Evolutionary conservation across 768 basidiomycete genomes (phyloP).

Genomic region (Boletus vermiculosoides): DNA sequence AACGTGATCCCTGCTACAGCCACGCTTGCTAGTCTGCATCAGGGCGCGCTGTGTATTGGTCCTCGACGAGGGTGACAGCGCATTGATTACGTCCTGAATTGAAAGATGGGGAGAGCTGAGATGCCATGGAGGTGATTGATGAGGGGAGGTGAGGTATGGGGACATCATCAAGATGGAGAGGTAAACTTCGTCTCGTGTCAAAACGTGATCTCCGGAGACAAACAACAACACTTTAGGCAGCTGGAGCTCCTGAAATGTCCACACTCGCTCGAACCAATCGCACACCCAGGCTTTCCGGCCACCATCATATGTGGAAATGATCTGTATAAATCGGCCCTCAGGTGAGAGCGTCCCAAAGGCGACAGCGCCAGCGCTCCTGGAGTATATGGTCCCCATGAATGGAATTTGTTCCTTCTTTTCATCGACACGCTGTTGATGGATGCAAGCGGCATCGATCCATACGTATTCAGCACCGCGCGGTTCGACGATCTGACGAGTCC

Average conservation of each 20-base stretch:
- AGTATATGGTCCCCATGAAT: constrained; percentile 8
- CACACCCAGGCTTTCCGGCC: constrained; percentile 13
- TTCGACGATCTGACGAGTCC: background rate
- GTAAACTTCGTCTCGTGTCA: constrained; percentile 6
- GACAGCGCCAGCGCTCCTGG: constrained; percentile 6
- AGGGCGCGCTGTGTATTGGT: constrained; percentile 5
- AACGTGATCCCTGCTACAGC: background rate
- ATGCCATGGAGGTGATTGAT: background rate
- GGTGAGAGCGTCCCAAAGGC: constrained; percentile 6
- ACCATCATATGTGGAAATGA: background rate
- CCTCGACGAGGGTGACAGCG: constrained; percentile 8
- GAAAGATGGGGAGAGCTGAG: background rate
- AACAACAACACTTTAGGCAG: constrained; percentile 6
- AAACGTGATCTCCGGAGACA: constrained; percentile 7
- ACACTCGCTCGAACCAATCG: constrained; percentile 15
- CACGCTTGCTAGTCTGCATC: constrained; percentile 11
- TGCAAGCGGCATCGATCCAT: constrained; percentile 13
- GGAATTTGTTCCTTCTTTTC: constrained; percentile 5
- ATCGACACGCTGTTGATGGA: background rate
- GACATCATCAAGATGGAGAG: constrained; percentile 11
- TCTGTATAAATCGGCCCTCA: background rate
- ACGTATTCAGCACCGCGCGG: constrained; percentile 1
- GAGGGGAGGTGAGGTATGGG: constrained; percentile 5
- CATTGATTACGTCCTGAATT: constrained; percentile 7
- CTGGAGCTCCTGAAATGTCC: constrained; percentile 17